Evolutionary conservation across 2,329 filamentous ascomycete genomes (phyloP).

Genomic region (Plenodomus biglobosus): DNA sequence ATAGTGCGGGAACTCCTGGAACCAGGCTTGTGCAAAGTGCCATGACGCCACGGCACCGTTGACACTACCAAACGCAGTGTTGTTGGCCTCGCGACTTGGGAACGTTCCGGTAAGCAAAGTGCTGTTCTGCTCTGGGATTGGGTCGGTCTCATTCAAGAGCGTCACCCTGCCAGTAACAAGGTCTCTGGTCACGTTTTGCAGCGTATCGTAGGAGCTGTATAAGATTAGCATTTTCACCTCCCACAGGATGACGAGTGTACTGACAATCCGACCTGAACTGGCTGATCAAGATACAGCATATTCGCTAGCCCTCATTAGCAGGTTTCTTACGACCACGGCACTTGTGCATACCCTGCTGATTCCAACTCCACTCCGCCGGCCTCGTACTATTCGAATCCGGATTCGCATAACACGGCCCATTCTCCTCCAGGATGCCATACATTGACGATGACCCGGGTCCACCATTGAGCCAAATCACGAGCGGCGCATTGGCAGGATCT

Average conservation of each 20-base stretch:
- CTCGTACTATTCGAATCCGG: conserved; percentile 12
- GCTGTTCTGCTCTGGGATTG: conserved; percentile 18
- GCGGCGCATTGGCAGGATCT: conserved; percentile 53
- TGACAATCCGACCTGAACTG: conserved; percentile 56
- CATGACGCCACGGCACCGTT: conserved; percentile 23
- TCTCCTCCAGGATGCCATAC: conserved; percentile 51
- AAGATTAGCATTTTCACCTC: neutral
- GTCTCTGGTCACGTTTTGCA: conserved; percentile 22
- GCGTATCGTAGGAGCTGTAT: conserved; percentile 48
- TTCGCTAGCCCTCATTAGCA: conserved; percentile 30
- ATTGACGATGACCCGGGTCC: conserved; percentile 40
- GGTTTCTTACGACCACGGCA: neutral
- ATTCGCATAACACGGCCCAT: conserved; percentile 53
- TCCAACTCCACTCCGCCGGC: conserved; percentile 20
- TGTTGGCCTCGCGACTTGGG: conserved; percentile 19
- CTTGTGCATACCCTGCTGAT: conserved; percentile 32
- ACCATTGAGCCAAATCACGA: conserved; percentile 57
- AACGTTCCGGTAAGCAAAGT: conserved; percentile 21
- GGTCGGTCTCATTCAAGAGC: conserved; percentile 14
- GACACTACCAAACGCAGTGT: conserved; percentile 19
- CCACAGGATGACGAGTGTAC: neutral
- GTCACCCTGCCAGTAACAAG: conserved; percentile 15
- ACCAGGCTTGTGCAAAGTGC: conserved; percentile 24
- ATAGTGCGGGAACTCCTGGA: conserved; percentile 25
- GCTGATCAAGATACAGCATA: conserved; percentile 66